phyloP scores from a whole-genome alignment of 2,329 filamentous ascomycete species.

The Malbranchea cinnamomea region DNA sequence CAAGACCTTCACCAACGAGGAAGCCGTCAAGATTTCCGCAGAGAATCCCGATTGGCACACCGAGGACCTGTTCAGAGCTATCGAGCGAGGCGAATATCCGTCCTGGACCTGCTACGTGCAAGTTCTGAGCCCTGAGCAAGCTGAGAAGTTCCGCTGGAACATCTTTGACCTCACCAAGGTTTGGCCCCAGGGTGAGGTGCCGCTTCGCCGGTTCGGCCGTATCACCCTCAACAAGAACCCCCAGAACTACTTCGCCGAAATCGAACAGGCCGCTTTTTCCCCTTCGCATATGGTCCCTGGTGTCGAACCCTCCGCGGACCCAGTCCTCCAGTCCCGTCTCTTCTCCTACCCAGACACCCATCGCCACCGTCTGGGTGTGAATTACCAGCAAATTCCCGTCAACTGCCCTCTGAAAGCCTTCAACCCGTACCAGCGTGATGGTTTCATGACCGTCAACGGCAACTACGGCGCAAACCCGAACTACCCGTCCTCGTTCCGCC shows the following conservation, averaged over 20 bases:
- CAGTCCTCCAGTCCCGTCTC: slow-evolving; percentile 52
- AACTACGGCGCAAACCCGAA: slow-evolving; percentile 48
- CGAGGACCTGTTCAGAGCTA: slow-evolving; percentile 50
- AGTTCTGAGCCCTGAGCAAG: slow-evolving; percentile 46
- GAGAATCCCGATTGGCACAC: slow-evolving; percentile 49
- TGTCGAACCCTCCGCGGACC: slow-evolving; percentile 54
- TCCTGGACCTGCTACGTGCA: slow-evolving; percentile 52
- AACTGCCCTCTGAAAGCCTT: slow-evolving; percentile 40
- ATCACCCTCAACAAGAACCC: slow-evolving; percentile 51
- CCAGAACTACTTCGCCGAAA: slow-evolving; percentile 55
- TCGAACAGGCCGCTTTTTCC: slow-evolving; percentile 56
- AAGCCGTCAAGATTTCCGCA: slow-evolving; percentile 39
- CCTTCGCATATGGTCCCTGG: slow-evolving; percentile 53
- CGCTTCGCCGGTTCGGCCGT: slow-evolving; percentile 45
- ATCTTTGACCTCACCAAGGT: slow-evolving; percentile 57
- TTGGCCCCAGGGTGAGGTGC: slow-evolving; percentile 50
- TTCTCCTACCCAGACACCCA: slow-evolving; percentile 59
- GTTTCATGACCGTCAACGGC: slow-evolving; percentile 50
- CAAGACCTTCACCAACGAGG: slow-evolving; percentile 44
- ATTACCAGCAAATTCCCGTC: slow-evolving; percentile 50
- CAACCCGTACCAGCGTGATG: slow-evolving; percentile 58
- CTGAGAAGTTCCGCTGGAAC: slow-evolving; percentile 46
- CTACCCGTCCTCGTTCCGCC: slow-evolving; percentile 33
- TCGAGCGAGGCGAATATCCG: slow-evolving; percentile 45
- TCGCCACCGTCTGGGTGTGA: slow-evolving; percentile 46